Evolutionary conservation across 208 protist genomes (phyloP).

Genomic region (Herpetomonas tarakana): DNA sequence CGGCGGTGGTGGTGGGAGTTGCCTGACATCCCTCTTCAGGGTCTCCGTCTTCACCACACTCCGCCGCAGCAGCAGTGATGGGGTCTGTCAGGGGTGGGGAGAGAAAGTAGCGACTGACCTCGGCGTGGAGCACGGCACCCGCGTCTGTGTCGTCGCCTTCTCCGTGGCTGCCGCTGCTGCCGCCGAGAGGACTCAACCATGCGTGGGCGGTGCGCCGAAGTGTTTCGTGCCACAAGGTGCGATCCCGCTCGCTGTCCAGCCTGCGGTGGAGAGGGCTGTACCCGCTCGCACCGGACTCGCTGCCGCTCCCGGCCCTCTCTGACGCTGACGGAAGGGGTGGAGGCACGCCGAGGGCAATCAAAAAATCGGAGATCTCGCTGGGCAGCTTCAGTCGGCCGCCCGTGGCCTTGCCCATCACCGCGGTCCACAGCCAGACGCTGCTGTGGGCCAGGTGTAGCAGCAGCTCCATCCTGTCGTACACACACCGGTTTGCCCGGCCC

Average conservation of each 20-base stretch:
- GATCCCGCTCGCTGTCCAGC: too few relatives aligned
- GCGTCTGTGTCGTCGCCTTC: slow-evolving; percentile 5
- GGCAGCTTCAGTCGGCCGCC: not conserved
- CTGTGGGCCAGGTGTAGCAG: not conserved
- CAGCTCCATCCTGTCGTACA: not conserved
- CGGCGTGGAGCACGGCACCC: too few relatives aligned
- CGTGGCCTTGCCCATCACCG: not conserved
- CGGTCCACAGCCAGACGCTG: not conserved
- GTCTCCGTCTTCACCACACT: slow-evolving; percentile 4
- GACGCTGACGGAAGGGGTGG: too few relatives aligned
- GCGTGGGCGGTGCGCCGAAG: too few relatives aligned
- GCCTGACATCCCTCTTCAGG: not conserved
- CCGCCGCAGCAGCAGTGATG: slow-evolving; percentile 10
- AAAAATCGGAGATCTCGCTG: too few relatives aligned
- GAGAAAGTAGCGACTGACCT: slow-evolving; percentile 5
- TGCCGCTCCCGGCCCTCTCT: too few relatives aligned
- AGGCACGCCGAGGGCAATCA: too few relatives aligned
- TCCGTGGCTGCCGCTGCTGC: slow-evolving; percentile 15
- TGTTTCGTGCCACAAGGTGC: too few relatives aligned
- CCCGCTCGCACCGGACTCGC: too few relatives aligned
- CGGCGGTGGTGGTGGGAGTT: not conserved
- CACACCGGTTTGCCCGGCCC: not conserved
- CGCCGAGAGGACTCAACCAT: too few relatives aligned
- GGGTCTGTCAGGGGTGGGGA: slow-evolving; percentile 15
- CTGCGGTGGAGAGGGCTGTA: too few relatives aligned